Percentiles rank a stretch among this genome's conserved stretches.
Conservation (phyloP, 2,329 filamentous ascomycete genomes). For the Neocucurbitaria cava region DNA sequence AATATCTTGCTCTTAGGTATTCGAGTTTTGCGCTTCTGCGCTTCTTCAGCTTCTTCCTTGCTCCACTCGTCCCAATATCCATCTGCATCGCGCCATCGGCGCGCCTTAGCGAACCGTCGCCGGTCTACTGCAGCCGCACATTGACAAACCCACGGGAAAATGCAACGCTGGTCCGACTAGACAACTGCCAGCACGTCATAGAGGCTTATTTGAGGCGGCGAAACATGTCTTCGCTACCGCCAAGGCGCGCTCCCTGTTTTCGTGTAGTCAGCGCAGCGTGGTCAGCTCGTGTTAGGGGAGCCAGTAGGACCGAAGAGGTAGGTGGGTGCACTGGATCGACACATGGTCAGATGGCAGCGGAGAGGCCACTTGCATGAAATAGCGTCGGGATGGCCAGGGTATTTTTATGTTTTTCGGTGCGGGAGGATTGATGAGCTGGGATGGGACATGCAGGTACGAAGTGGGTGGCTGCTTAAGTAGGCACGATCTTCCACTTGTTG, state of each 20-base stretch:
- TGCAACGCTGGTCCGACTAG: neutral
- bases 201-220: neutral
- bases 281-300: slow-evolving; percentile 1
- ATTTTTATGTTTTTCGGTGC: neutral
- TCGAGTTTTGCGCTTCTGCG: neutral
- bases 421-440: too few relatives aligned
- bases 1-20: too few relatives aligned
- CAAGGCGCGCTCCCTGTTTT: too few relatives aligned
- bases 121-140: neutral
- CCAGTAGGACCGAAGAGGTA: neutral
- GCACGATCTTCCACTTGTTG: neutral
- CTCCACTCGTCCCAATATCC: neutral
- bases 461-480: neutral
- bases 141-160: neutral
- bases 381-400: neutral
- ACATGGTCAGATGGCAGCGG: neutral
- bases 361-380: neutral
- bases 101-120: neutral
- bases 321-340: neutral
- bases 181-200: neutral
- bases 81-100: neutral
- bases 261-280: too few relatives aligned
- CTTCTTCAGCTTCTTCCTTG: too few relatives aligned
- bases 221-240: neutral
- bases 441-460: neutral